Evolutionary conservation across 352 stramenopile species (phyloP).

Genomic region (Globisporangium okanoganense): DNA sequence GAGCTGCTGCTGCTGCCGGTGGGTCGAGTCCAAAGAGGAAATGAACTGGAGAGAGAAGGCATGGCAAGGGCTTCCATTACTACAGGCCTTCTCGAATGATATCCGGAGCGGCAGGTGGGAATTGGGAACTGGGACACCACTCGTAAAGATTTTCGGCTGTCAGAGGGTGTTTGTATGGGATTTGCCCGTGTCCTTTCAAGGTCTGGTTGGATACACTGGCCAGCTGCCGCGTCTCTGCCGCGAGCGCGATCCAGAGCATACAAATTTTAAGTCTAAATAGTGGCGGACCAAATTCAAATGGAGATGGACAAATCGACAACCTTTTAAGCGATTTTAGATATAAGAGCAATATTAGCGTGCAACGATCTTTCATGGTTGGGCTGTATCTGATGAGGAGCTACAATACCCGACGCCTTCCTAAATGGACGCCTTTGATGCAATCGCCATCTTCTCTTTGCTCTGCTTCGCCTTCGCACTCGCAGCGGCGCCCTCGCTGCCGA

Average conservation of each 20-base stretch:
- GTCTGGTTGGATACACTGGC: not conserved
- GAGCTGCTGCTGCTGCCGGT: not conserved
- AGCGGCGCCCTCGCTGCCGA: conserved; percentile 7
- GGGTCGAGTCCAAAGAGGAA: not conserved
- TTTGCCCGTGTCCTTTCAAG: not conserved
- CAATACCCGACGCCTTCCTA: not conserved
- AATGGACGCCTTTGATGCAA: not conserved
- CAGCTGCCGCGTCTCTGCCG: not conserved
- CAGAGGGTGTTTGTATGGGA: not conserved
- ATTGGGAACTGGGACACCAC: conserved; percentile 2
- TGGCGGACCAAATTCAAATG: not conserved
- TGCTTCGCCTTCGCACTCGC: not conserved
- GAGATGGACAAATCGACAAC: not conserved
- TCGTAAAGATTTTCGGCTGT: not conserved
- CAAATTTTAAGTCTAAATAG: not conserved
- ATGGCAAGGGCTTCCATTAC: no score
- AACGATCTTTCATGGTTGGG: not conserved
- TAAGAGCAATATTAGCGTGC: not conserved
- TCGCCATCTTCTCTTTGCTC: not conserved
- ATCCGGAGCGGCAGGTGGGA: conserved; percentile 5
- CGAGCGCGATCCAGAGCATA: not conserved
- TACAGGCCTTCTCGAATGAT: no score
- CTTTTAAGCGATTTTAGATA: not conserved
- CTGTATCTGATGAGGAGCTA: not conserved
- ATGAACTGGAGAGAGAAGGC: not conserved